Percentiles rank a stretch among this genome's conserved stretches.
phyloP scores from a whole-genome alignment of 495 filamentous ascomycete genomes.

The Saxophila tyrrhenica region DNA sequence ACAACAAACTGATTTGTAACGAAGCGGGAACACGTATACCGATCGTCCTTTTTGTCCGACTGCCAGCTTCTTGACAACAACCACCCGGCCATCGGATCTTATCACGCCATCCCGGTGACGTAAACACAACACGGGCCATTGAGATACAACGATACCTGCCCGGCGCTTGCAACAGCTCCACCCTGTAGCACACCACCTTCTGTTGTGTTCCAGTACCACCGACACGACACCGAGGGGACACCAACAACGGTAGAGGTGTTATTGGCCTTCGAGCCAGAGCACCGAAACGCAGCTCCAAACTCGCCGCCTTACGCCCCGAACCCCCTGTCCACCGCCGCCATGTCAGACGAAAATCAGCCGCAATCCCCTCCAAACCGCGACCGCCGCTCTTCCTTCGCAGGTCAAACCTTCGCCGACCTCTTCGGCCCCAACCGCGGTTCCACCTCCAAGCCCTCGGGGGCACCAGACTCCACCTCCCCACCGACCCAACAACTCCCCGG shows the following conservation, averaged over 20 bases:
- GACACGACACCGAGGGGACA: neutral
- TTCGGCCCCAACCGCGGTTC: conserved; percentile 20
- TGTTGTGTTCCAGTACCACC: neutral
- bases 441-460: neutral
- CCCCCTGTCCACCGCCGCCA: conserved; percentile 3
- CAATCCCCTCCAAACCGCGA: conserved; percentile 18
- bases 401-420: conserved; percentile 29
- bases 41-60: neutral
- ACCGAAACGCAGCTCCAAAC: neutral
- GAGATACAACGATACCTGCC: neutral
- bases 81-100: neutral
- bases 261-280: neutral
- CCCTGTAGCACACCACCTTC: neutral
- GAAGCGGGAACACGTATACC: neutral
- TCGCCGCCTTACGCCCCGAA: neutral
- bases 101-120: conserved; percentile 9
- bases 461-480: conserved; percentile 3
- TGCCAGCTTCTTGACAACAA: neutral
- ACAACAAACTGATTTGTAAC: neutral
- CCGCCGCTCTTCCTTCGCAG: conserved; percentile 30
- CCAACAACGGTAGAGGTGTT: neutral
- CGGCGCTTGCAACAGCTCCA: neutral
- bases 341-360: conserved; percentile 24
- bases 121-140: neutral
- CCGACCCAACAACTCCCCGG: conserved; percentile 41